Base-by-base conservation (phyloP, 2,329 filamentous ascomycete species). In the Sphaerulina vaccinii region DNA sequence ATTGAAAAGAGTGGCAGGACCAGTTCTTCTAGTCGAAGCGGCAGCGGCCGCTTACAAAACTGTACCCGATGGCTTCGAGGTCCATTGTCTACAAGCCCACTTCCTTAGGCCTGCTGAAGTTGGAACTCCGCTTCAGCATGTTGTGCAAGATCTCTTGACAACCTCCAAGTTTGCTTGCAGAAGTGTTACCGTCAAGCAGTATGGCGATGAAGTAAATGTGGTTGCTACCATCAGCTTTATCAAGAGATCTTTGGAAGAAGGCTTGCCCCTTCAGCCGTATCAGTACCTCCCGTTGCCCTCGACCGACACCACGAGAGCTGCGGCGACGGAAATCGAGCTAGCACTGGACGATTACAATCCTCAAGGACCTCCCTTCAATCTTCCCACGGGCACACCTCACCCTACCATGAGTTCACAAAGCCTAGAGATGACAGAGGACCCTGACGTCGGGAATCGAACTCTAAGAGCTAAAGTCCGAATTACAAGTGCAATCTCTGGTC, bases 21-120 rank as follows among this genome's bases (percentile, higher is more conserved):
- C 46, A 16, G 29, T 49, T 15, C 46, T 23, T 21, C 22, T 49
- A 9, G 23, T n/a, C 5, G 46, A 49, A 32, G 46, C 36, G 7
- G 13, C 46, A 2, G 46, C 38, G 1, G 46, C 46, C 22, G 46
- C 46, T 19, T 29, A 41, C 11, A 49, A 49, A 2, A n/a, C n/a
- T n/a, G n/a, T n/a, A n/a, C n/a, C n/a, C n/a, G n/a, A n/a, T n/a
- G 46, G 11, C 11, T 49, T 49, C 37, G 23, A 16, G 4, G 27
- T 49, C 24, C 46, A 49, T 33, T 40, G 38, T 16, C 11, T 40
- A 1, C 46, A 49, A 49, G 46, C 36, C 23, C 46, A 49, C n/a
- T 49, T 49, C 23, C 38, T 38, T 27, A 16, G 37, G 15, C 35
- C 46, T 11, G 46, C 19, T 19, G 29, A 39, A 32, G 37, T 16